Evolutionary conservation across 805 yeast species (phyloP).

Genomic region (Cephaloascus albidus): DNA sequence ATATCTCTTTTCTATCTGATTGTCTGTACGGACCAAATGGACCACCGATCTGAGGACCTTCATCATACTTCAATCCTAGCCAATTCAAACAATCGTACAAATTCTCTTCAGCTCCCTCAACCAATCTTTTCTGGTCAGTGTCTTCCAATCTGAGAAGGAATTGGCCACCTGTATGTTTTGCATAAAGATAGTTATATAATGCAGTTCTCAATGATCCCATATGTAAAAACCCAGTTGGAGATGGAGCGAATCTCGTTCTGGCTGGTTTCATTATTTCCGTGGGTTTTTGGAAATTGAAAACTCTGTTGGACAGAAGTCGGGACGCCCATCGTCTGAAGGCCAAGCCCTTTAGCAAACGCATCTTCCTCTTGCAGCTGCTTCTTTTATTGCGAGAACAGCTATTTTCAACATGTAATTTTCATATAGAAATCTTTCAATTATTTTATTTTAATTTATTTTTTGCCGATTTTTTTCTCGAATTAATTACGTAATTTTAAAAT

Average conservation of each 20-base stretch:
- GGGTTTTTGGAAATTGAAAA: slow-evolving; percentile 4
- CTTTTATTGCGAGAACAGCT: slow-evolving; percentile 2
- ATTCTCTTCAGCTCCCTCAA: slow-evolving; percentile 74
- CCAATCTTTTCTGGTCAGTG: slow-evolving; percentile 77
- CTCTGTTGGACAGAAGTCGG: too few species aligned
- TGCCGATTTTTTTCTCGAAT: too few species aligned
- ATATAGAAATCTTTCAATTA: too few species aligned
- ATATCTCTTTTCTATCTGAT: slow-evolving; percentile 66
- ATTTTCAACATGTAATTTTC: too few species aligned
- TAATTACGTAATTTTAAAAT: too few species aligned
- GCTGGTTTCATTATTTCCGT: slow-evolving; percentile 37
- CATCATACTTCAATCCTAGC: slow-evolving; percentile 74
- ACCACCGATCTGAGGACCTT: slow-evolving; percentile 62
- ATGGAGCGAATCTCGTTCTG: slow-evolving; percentile 92
- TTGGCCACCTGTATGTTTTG: slow-evolving; percentile 69
- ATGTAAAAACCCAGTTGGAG: slow-evolving; percentile 95
- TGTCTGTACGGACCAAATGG: slow-evolving; percentile 74
- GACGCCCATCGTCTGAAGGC: too few species aligned
- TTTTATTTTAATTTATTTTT: too few species aligned
- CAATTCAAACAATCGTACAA: slow-evolving; percentile 68
- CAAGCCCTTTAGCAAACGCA: background rate
- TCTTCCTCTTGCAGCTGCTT: slow-evolving; percentile 3
- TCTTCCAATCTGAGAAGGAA: slow-evolving; percentile 84
- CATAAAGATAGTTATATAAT: slow-evolving; percentile 75
- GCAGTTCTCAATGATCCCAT: slow-evolving; percentile 93